Percentiles rank a stretch among this genome's conserved stretches.
Conservation (phyloP, 805 yeast genomes). For the Saturnispora zaruensis region DNA sequence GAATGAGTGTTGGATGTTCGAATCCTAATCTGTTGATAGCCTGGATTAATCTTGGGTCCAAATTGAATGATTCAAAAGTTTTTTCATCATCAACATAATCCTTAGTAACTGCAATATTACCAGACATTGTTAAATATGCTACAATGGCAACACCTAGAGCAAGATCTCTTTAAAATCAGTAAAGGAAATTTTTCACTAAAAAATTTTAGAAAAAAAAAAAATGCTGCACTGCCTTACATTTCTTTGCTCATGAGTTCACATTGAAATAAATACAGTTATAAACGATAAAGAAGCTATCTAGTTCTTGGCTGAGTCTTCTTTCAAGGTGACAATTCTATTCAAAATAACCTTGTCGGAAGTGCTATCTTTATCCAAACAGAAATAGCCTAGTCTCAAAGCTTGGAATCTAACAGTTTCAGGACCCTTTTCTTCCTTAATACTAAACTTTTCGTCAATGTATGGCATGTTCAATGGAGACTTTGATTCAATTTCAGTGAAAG, state of each 20-base stretch:
- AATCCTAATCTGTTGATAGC: slow-evolving; percentile 77
- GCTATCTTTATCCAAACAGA: slow-evolving; percentile 79
- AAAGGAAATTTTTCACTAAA: neutral
- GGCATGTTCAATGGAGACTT: slow-evolving; percentile 73
- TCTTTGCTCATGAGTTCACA: neutral
- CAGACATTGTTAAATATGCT: slow-evolving; percentile 14
- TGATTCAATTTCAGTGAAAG: slow-evolving; percentile 55
- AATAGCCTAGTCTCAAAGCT: slow-evolving; percentile 94
- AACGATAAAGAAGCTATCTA: slow-evolving; percentile 6
- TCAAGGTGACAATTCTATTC: slow-evolving; percentile 88
- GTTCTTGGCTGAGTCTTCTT: slow-evolving; percentile 59
- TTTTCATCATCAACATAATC: slow-evolving; percentile 64
- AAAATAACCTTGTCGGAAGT: slow-evolving; percentile 53
- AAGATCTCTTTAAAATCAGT: neutral
- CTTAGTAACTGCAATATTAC: slow-evolving; percentile 43
- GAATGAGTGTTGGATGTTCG: slow-evolving; percentile 82
- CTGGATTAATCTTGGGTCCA: slow-evolving; percentile 78
- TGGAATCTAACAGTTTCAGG: slow-evolving; percentile 93
- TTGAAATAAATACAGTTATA: neutral
- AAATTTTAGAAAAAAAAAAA: neutral
- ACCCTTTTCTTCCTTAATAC: slow-evolving; percentile 59
- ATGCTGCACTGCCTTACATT: neutral
- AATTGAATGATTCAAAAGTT: slow-evolving; percentile 64
- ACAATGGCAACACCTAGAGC: neutral
- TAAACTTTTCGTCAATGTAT: slow-evolving; percentile 49